Evolutionary conservation across 1,284 basidiomycete species (phyloP), one percentile per base, ranked within the genome.

Genomic region (Boletus hoseneyae): DNA sequence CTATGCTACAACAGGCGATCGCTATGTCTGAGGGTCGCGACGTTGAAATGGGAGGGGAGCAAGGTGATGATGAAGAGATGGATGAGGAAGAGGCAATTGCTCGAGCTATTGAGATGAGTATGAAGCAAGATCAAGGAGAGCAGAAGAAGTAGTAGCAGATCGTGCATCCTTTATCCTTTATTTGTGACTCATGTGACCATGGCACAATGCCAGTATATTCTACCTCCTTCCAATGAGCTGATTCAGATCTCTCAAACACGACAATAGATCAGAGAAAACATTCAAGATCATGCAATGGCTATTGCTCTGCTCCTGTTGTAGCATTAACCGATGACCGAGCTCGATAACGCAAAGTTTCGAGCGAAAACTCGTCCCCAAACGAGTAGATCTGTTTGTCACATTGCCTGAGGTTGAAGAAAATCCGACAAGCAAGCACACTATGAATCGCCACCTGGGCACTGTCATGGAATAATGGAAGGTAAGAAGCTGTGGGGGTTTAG

Each of bases 1-100:
- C 79, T 5, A 69, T 88, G 63, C 73, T 88, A 18, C 77, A 79
- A 57, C 76, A 80, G 59, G 86, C 87, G 23, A 63, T 88, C 29
- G 79, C 78, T 32, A 65, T 84, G 75, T 79, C 83, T 1, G 65
- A 73, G 43, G 65, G 66, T 35, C 70, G 70, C 51, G 77, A 77
- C 32, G 73, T 77, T 27, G 68, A 70, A 5, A 71, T 66, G 46
- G 52, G 30, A 45, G 70, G 69, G 5, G 70, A 69, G 6, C 69
- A 66, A 6, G 73, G 64, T 2, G 70, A 68, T 0, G 74, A 75
- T 2, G 73, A 74, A 4, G 75, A 76, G 15, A 73, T 76, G 47
- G 78, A 77, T 48, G 78, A 81, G 53, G 79, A 82, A 53, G 77
- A 74, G 13, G 79, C 74, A 8, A 80, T 80, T 61, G 73, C 76